Percentiles rank a stretch among this genome's conserved stretches.
Evolutionary conservation across 2,329 filamentous ascomycete species (phyloP).

Genomic region (Pseudocercospora musae): DNA sequence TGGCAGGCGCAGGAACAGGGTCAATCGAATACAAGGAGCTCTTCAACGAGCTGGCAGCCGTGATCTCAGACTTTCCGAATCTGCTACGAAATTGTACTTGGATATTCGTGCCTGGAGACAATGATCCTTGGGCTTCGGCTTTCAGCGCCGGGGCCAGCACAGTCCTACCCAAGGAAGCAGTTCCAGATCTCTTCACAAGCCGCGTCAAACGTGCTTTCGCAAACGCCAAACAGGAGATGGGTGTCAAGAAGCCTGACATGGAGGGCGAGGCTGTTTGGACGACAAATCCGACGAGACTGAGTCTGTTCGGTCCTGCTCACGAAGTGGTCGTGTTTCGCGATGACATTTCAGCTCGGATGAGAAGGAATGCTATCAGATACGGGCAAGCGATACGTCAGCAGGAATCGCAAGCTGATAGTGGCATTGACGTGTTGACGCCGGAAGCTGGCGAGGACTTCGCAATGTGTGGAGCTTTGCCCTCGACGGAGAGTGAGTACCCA

Average conservation of each 20-base stretch:
- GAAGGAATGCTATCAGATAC: slow-evolving; percentile 72
- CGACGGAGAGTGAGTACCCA: slow-evolving; percentile 19
- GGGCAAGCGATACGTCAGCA: slow-evolving; percentile 46
- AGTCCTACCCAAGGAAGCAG: slow-evolving; percentile 64
- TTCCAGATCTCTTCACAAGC: slow-evolving; percentile 89
- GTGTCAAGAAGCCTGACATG: slow-evolving; percentile 46
- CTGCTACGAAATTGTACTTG: slow-evolving; percentile 79
- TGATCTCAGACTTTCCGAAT: slow-evolving; percentile 77
- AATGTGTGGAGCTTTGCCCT: slow-evolving; percentile 32
- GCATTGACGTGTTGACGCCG: slow-evolving; percentile 13
- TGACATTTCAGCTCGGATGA: slow-evolving; percentile 74
- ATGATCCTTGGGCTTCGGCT: slow-evolving; percentile 92
- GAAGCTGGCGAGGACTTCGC: slow-evolving; percentile 19
- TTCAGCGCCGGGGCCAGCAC: slow-evolving; percentile 73
- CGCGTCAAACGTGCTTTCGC: slow-evolving; percentile 78
- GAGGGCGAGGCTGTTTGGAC: slow-evolving; percentile 81
- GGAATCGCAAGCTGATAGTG: slow-evolving; percentile 8
- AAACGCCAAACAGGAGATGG: slow-evolving; percentile 67
- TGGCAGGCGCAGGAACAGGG: slow-evolving; percentile 65
- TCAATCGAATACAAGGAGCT: slow-evolving; percentile 97
- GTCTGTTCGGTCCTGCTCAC: slow-evolving; percentile 80
- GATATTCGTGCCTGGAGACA: slow-evolving; percentile 91
- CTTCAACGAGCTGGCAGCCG: slow-evolving; percentile 81
- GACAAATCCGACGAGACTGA: slow-evolving; percentile 77
- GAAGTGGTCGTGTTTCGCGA: slow-evolving; percentile 87